Evolutionary conservation across 2,329 filamentous ascomycete genomes (phyloP).

Genomic region (Nemania sp.): DNA sequence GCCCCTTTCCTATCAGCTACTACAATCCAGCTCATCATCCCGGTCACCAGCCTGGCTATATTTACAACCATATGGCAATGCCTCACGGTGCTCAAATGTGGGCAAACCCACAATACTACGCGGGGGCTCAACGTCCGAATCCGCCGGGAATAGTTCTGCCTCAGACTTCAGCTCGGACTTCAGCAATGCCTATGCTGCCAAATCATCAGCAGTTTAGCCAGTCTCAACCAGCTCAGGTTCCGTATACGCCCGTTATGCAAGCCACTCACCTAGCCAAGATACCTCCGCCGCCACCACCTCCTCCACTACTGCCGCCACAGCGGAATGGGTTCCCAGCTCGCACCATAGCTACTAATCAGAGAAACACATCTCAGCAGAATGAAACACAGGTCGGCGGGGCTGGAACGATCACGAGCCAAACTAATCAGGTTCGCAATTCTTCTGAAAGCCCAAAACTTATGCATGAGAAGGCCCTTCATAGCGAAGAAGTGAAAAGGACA

Average conservation of each 20-base stretch:
- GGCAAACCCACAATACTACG: conserved; percentile 9
- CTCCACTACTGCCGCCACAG: conserved; percentile 16
- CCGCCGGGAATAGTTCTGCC: conserved; percentile 3
- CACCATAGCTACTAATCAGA: neutral
- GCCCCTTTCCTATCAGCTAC: conserved; percentile 1
- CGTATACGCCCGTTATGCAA: conserved; percentile 10
- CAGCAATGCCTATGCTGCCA: conserved; percentile 17
- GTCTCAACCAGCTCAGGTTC: neutral
- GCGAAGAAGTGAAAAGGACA: conserved; percentile 3
- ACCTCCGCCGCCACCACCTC: conserved; percentile 24
- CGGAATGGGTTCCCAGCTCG: conserved; percentile 1
- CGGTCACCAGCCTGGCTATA: conserved; percentile 5
- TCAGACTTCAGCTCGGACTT: conserved; percentile 1
- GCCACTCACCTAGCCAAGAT: conserved; percentile 2
- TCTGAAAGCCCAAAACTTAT: neutral
- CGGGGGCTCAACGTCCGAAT: conserved; percentile 15
- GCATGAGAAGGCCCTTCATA: conserved; percentile 1
- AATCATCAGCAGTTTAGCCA: conserved; percentile 10
- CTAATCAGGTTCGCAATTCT: neutral
- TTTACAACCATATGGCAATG: neutral
- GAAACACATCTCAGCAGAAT: neutral
- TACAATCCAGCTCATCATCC: neutral
- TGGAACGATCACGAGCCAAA: neutral
- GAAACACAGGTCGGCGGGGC: neutral
- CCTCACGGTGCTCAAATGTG: neutral